Evolutionary conservation across 345 rosid genomes (phyloP), one percentile per base, ranked within the genome.

Genomic region (Eucalyptus pauciflora): DNA sequence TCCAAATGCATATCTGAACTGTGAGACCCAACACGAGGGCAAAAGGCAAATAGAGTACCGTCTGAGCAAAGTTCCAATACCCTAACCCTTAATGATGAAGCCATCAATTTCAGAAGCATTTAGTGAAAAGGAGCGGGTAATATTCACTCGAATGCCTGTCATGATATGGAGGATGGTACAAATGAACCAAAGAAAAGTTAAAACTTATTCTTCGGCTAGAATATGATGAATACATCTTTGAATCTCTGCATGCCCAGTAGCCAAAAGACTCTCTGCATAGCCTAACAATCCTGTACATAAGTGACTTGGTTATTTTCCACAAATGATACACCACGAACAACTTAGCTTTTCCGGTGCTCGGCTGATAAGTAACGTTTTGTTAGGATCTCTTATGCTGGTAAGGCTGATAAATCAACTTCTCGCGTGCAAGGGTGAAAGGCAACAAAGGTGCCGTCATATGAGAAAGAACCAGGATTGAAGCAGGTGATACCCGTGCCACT

Each of bases 391-490:
- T 81, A 87, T 51, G 88, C 90, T 94, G 96, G 95, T 92, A 95
- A 60, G 50, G 95, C 94, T 33, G 98, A 97, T 88, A 96, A 91
- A 91, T 97, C 99, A n/a, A 96, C 99, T 91, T 95, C 95, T 89
- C 94, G 96, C 25, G 97, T 92, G 89, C 94, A 95, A 86, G 98
- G 98, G 49, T 96, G 94, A 92, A 95, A 97, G 29, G 94, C 98
- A 86, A 96, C 96, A 87, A 96, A 96, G 37, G 96, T 96, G 91
- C 93, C 92, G 86, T 96, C 97, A 5, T 86, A 91, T 86, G 98
- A 92, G 92, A 97, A 98, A 54, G 99, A 96, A 86, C 97, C 99
- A 37, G 98, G 98, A 93, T 98, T 97, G 89, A 97, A 96, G 91
- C 99, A 98, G 76, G 98, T 97, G 62, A 94, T 95, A 91, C 96